A percentile compares a stretch with the other conserved stretches of the same genome.
These are phyloP conservation scores for Wickerhamiella australiensis DNA, from an alignment of 805 yeast species.

Conservation along the genomic window DNA sequence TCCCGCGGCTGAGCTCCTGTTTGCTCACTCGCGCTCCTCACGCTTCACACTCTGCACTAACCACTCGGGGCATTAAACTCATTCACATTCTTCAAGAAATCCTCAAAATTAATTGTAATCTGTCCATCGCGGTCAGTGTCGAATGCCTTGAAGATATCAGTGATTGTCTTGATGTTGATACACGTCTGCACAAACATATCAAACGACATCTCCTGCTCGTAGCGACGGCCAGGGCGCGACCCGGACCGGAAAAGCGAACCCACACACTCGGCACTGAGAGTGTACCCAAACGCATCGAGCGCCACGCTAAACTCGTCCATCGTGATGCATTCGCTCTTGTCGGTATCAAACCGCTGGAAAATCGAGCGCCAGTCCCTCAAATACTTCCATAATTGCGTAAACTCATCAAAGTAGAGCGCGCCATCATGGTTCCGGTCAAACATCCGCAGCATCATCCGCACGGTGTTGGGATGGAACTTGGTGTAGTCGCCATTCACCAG, in stretches of 20 bases:
- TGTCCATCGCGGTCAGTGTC: conserved; percentile 62
- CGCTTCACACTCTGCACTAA: too few species aligned
- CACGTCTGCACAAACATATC: conserved; percentile 73
- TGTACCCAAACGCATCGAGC: conserved; percentile 53
- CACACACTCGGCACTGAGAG: conserved; percentile 44
- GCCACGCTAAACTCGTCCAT: conserved; percentile 54
- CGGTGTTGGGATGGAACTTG: conserved; percentile 47
- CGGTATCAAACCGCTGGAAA: conserved; percentile 50
- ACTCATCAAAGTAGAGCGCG: conserved; percentile 44
- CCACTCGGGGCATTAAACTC: conserved; percentile 9
- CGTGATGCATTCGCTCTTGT: conserved; percentile 47
- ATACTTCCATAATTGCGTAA: conserved; percentile 55
- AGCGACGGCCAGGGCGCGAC: conserved; percentile 30
- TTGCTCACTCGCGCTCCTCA: too few species aligned
- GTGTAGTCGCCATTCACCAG: conserved; percentile 54
- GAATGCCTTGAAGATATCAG: conserved; percentile 65
- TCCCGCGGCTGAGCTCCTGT: too few species aligned
- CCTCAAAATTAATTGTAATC: conserved; percentile 30
- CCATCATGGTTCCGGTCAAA: conserved; percentile 42
- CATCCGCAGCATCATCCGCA: conserved; percentile 48
- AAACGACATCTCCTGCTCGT: conserved; percentile 41
- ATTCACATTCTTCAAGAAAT: conserved; percentile 22
- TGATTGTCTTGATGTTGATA: conserved; percentile 62
- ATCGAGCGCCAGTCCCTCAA: conserved; percentile 53
- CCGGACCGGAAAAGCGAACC: conserved; percentile 47